Evolutionary conservation across 2,329 filamentous ascomycete genomes (phyloP).

Genomic region (Rhexocercosporidium sp.): DNA sequence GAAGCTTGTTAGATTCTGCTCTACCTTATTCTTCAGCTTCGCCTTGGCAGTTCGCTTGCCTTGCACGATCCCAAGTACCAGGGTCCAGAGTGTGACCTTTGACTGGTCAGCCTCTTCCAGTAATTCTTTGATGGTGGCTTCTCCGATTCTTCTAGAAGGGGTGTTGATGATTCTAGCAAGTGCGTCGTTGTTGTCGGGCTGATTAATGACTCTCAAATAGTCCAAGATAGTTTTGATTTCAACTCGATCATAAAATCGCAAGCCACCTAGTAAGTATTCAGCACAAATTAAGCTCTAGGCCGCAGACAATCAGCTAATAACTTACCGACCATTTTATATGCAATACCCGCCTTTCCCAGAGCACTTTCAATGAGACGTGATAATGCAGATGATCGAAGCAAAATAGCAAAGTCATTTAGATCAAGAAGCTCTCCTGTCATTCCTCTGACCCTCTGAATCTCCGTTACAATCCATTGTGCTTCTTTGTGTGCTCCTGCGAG

Average conservation of each 20-base stretch:
- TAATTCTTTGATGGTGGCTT: constrained; percentile 74
- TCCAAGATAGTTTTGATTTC: constrained; percentile 89
- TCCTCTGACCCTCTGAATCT: constrained; percentile 73
- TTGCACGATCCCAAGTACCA: constrained; percentile 66
- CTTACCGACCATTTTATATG: constrained; percentile 87
- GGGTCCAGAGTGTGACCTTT: constrained; percentile 74
- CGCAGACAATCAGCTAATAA: constrained; percentile 11
- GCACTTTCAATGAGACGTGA: constrained; percentile 87
- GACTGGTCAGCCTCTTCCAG: constrained; percentile 76
- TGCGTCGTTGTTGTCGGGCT: constrained; percentile 87
- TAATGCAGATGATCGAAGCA: constrained; percentile 82
- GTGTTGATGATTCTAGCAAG: constrained; percentile 84
- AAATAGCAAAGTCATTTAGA: constrained; percentile 80
- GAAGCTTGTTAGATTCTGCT: constrained; percentile 62
- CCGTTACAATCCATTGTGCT: constrained; percentile 85
- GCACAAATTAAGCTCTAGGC: background rate
- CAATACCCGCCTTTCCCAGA: constrained; percentile 78
- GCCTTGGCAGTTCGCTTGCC: constrained; percentile 56
- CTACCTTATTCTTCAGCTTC: constrained; percentile 59
- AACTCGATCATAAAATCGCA: constrained; percentile 87
- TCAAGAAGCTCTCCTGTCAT: constrained; percentile 77
- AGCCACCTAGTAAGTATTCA: constrained; percentile 56
- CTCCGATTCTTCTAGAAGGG: constrained; percentile 81
- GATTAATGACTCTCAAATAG: constrained; percentile 84
- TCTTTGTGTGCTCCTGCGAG: constrained; percentile 74